phyloP scores from a whole-genome alignment of 192 early-diverging fungal genomes.

The Bifiguratus adelaidae region DNA sequence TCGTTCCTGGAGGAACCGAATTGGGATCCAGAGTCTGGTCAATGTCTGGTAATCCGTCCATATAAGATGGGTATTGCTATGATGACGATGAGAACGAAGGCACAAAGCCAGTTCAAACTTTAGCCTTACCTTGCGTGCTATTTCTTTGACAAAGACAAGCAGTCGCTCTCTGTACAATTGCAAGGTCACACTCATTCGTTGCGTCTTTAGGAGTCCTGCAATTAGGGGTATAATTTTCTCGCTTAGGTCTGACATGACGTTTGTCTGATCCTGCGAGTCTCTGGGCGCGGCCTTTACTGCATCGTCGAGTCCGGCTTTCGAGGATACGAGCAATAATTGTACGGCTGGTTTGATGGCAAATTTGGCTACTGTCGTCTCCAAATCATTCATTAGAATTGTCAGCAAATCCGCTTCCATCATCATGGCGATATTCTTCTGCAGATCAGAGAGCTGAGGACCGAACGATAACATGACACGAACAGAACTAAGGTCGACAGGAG shows the following conservation, averaged over 20 bases:
- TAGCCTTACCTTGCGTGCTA: slow-evolving; percentile 9
- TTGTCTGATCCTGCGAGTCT: too few species aligned
- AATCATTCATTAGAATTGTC: slow-evolving; percentile 47
- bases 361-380: slow-evolving; percentile 35
- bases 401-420: slow-evolving; percentile 73
- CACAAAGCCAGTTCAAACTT: background rate
- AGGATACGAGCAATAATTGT: background rate
- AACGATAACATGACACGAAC: slow-evolving; percentile 50
- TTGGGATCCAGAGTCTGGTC: too few species aligned
- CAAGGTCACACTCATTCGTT: slow-evolving; percentile 51
- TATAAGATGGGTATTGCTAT: slow-evolving; percentile 29
- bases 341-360: slow-evolving; percentile 26
- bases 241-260: slow-evolving; percentile 33
- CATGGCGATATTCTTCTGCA: slow-evolving; percentile 49
- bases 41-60: too few species aligned
- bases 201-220: slow-evolving; percentile 67
- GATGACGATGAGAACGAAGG: background rate
- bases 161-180: slow-evolving; percentile 70
- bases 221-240: slow-evolving; percentile 60
- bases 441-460: slow-evolving; percentile 46
- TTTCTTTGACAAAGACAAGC: slow-evolving; percentile 60
- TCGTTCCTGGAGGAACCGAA: too few species aligned
- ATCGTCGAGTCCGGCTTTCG: background rate
- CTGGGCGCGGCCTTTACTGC: background rate
- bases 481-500: slow-evolving; percentile 43